These are phyloP conservation scores for Bassia scoparia DNA, from an alignment of 148 eudicot species.

Conservation along the genomic window DNA sequence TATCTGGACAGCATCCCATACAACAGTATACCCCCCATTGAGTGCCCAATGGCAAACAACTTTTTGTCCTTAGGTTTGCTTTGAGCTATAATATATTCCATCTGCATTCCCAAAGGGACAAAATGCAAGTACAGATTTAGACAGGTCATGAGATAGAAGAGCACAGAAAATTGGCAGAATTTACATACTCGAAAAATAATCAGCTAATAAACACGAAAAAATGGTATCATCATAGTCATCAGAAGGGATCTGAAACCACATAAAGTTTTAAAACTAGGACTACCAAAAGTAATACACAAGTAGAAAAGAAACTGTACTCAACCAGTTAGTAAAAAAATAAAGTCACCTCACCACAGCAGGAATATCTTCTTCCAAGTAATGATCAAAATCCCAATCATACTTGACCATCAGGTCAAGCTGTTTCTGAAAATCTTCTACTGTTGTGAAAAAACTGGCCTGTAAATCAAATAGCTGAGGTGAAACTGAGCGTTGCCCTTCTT, in stretches of 20 bases:
- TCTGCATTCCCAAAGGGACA: constrained; percentile 38
- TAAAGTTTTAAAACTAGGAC: neutral
- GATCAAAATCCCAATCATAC: constrained; percentile 98
- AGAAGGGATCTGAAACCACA: neutral
- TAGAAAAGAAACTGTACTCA: constrained; percentile 9
- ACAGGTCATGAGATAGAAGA: neutral
- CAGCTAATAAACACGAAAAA: neutral
- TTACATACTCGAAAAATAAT: neutral
- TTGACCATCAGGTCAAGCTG: constrained; percentile 87
- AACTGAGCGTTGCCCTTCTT: constrained; percentile 88
- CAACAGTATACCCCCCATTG: constrained; percentile 97
- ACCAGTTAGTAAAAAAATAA: constrained; percentile 36
- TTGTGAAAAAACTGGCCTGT: constrained; percentile 69
- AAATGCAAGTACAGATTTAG: constrained; percentile 3
- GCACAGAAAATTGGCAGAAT: neutral
- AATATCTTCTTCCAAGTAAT: constrained; percentile 87
- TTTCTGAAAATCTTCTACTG: constrained; percentile 83
- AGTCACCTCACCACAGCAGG: constrained; percentile 99
- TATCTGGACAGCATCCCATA: constrained; percentile 79
- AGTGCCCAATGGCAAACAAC: constrained; percentile 93
- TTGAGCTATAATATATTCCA: constrained; percentile 77
- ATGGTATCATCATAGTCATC: neutral
- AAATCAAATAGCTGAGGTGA: constrained; percentile 77
- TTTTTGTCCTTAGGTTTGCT: constrained; percentile 77
- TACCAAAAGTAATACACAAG: constrained; percentile 8